Conservation (phyloP, 768 basidiomycete genomes). For the Termitomyces sp. region DNA sequence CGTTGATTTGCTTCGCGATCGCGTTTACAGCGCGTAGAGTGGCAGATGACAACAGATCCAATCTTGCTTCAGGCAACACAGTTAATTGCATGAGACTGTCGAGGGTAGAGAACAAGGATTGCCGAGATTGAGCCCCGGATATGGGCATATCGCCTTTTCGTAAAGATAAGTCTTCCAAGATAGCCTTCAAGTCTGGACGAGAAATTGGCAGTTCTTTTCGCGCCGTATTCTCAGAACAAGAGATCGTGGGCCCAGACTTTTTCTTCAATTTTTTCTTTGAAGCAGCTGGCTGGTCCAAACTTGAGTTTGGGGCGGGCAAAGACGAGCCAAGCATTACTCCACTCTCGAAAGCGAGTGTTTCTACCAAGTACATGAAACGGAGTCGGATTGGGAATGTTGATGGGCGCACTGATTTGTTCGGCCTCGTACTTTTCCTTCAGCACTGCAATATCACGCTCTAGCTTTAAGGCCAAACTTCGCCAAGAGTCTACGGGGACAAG, state of each 20-base stretch:
- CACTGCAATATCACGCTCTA: slow-evolving; percentile 35
- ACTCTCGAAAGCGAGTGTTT: slow-evolving; percentile 20
- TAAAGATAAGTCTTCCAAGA: slow-evolving; percentile 15
- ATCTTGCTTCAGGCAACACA: slow-evolving; percentile 20
- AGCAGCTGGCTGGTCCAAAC: slow-evolving; percentile 8
- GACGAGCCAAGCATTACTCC: slow-evolving; percentile 14
- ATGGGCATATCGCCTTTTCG: slow-evolving; percentile 1
- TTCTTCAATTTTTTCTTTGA: slow-evolving; percentile 19
- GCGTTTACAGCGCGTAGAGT: slow-evolving; percentile 27
- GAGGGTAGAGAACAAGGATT: slow-evolving; percentile 24
- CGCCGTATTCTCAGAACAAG: slow-evolving; percentile 10
- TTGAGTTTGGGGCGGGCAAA: slow-evolving; percentile 7
- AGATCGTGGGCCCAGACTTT: slow-evolving; percentile 4
- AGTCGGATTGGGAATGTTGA: slow-evolving; percentile 6
- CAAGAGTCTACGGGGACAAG: slow-evolving; percentile 27
- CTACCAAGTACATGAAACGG: neutral
- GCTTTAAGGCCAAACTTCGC: slow-evolving; percentile 36
- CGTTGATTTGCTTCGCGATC: slow-evolving; percentile 14
- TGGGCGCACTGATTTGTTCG: slow-evolving; percentile 37
- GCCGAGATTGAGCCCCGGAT: slow-evolving; percentile 1
- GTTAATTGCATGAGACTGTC: slow-evolving; percentile 27
- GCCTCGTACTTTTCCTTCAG: slow-evolving; percentile 38
- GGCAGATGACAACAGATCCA: slow-evolving; percentile 23
- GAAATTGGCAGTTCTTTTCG: slow-evolving; percentile 1
- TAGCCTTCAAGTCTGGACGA: slow-evolving; percentile 12